phyloP scores from a whole-genome alignment of 2,329 filamentous ascomycete genomes.

The Acephala macrosclerotiorum region DNA sequence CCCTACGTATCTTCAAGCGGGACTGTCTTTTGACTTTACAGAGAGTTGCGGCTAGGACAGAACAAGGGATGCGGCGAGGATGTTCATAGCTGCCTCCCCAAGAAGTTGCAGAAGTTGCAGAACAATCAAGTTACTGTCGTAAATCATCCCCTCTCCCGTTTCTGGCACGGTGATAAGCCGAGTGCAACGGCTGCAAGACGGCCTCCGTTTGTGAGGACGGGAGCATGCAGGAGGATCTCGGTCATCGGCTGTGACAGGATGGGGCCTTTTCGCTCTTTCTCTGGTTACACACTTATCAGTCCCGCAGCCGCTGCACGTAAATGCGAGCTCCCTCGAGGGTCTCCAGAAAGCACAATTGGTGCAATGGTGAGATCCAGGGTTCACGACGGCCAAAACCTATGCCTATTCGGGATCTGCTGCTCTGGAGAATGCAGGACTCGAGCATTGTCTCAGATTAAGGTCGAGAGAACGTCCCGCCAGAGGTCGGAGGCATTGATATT shows the following conservation, averaged over 20 bases:
- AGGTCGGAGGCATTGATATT: background rate
- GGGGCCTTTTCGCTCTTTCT: background rate
- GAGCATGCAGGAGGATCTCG: slow-evolving; percentile 13
- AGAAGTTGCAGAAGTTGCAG: background rate
- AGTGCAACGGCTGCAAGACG: slow-evolving; percentile 10
- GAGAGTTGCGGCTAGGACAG: background rate
- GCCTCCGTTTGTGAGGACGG: slow-evolving; percentile 9
- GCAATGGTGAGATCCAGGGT: background rate
- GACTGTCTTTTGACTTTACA: background rate
- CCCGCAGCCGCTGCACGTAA: slow-evolving; percentile 11
- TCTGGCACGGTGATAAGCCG: slow-evolving; percentile 11
- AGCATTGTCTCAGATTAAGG: slow-evolving; percentile 25
- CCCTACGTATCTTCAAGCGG: background rate
- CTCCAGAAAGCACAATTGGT: background rate
- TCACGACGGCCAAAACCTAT: slow-evolving; percentile 16
- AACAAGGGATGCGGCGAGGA: slow-evolving; percentile 4
- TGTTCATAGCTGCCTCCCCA: background rate
- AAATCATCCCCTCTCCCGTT: background rate
- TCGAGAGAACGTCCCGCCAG: slow-evolving; percentile 1
- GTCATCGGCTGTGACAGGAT: slow-evolving; percentile 8
- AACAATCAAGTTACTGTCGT: slow-evolving; percentile 16
- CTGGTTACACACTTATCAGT: slow-evolving; percentile 15
- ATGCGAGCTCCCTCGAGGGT: slow-evolving; percentile 19
- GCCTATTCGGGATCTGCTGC: slow-evolving; percentile 1
- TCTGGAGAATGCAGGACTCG: slow-evolving; percentile 21